A percentile compares a stretch with the other conserved stretches of the same genome.
Evolutionary conservation across 306 rosid genomes (phyloP).

Genomic region (Hylodesmum podocarpum): DNA sequence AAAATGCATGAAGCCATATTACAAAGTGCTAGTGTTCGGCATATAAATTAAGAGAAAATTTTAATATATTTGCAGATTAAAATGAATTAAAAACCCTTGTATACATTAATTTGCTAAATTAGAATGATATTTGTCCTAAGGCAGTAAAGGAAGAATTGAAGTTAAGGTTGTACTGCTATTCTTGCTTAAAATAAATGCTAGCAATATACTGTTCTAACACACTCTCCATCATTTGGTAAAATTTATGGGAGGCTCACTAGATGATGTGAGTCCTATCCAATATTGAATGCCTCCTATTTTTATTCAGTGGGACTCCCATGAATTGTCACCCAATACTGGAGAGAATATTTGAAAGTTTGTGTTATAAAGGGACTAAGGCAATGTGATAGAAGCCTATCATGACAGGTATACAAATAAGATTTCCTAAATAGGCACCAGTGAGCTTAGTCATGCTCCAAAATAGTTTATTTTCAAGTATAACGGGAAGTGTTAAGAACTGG

Average conservation of each 20-base stretch:
- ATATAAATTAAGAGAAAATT: not conserved
- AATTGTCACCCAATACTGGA: not conserved
- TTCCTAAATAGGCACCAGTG: not conserved
- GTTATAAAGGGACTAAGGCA: not conserved
- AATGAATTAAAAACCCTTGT: not conserved
- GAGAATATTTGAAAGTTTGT: not conserved
- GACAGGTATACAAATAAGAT: not conserved
- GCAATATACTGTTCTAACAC: not conserved
- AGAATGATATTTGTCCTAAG: not conserved
- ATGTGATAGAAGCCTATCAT: not conserved
- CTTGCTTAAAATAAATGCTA: conserved; percentile 10
- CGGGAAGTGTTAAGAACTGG: not conserved
- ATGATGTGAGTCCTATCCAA: not conserved
- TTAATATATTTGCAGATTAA: not conserved
- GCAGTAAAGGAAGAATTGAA: not conserved
- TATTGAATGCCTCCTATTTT: not conserved
- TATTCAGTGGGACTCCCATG: not conserved
- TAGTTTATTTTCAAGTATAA: not conserved
- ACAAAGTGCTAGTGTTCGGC: not conserved
- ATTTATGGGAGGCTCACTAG: not conserved
- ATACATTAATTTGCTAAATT: not conserved
- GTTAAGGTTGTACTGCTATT: not conserved
- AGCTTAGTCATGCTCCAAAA: not conserved
- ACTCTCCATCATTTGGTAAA: not conserved
- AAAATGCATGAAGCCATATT: conserved; percentile 10